Percentiles rank a stretch among this genome's conserved stretches.
These are phyloP conservation scores for Moricandia moricandioides DNA, from an alignment of 345 rosid genomes.

Conservation along the genomic window DNA sequence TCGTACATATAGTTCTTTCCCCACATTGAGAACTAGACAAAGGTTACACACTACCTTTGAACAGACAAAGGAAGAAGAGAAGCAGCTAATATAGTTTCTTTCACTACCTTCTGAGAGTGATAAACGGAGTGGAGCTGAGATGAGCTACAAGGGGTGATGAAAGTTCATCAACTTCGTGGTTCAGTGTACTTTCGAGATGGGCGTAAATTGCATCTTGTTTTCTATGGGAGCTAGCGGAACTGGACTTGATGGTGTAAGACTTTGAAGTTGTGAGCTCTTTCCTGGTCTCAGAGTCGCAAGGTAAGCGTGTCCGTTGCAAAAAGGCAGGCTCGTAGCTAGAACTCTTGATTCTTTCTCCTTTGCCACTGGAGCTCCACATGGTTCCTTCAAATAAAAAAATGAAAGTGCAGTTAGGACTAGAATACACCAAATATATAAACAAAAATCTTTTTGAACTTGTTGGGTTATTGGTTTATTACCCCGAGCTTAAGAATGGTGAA, in stretches of 20 bases:
- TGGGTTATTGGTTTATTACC: constrained; percentile 34
- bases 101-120: constrained; percentile 38
- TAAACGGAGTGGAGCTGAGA: constrained; percentile 59
- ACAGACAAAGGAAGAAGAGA: constrained; percentile 25
- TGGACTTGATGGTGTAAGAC: constrained; percentile 42
- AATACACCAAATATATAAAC: background rate
- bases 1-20: background rate
- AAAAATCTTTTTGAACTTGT: constrained; percentile 3
- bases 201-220: constrained; percentile 50
- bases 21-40: constrained; percentile 23
- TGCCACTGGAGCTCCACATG: constrained; percentile 48
- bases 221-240: constrained; percentile 56
- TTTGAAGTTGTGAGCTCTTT: constrained; percentile 34
- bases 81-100: constrained; percentile 19
- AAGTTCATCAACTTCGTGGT: constrained; percentile 39
- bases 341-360: constrained; percentile 54
- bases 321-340: constrained; percentile 50
- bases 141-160: constrained; percentile 51
- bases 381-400: constrained; percentile 51
- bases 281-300: constrained; percentile 55
- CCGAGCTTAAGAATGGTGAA: constrained; percentile 58
- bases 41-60: constrained; percentile 8
- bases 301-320: constrained; percentile 44
- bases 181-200: constrained; percentile 33
- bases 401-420: constrained; percentile 16